Percentiles rank a stretch among this genome's conserved stretches.
These are phyloP conservation scores for Chytriomyces sp. DNA, from an alignment of 192 early-diverging fungal genomes.

Conservation along the genomic window DNA sequence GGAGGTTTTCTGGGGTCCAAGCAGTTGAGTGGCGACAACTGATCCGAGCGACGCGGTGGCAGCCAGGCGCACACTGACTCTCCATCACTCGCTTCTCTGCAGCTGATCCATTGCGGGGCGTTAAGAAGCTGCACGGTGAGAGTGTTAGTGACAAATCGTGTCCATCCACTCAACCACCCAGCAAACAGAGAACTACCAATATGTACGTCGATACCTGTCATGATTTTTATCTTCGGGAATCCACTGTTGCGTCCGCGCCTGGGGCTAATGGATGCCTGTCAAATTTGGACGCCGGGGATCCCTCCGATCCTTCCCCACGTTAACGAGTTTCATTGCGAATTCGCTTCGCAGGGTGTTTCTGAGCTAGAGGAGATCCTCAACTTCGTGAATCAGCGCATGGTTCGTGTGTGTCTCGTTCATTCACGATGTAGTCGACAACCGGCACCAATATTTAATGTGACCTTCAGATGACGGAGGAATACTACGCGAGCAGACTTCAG, in stretches of 20 bases:
- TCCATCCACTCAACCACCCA: not conserved
- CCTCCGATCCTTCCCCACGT: too few species aligned
- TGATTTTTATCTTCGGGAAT: too few species aligned
- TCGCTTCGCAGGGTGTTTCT: conserved; percentile 34
- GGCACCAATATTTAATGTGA: not conserved
- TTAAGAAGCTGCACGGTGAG: conserved; percentile 36
- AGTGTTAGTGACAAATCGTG: conserved; percentile 1
- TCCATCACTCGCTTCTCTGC: not conserved
- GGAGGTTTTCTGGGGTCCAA: conserved; percentile 51
- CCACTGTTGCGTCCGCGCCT: too few species aligned
- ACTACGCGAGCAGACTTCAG: conserved; percentile 40
- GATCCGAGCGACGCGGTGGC: too few species aligned
- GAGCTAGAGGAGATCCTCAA: conserved; percentile 40
- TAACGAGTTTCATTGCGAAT: too few species aligned
- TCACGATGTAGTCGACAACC: not conserved
- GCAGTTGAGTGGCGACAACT: conserved; percentile 1
- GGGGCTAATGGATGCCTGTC: too few species aligned
- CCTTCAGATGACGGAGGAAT: conserved; percentile 36
- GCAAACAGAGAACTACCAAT: conserved; percentile 22
- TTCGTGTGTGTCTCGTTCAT: not conserved
- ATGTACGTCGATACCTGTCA: too few species aligned
- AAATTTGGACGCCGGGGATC: too few species aligned
- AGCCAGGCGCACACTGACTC: too few species aligned
- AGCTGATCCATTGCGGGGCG: conserved; percentile 36
- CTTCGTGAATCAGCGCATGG: conserved; percentile 15